phyloP scores from a whole-genome alignment of 176 grass and related monocot genomes.

The Avena sativa region DNA sequence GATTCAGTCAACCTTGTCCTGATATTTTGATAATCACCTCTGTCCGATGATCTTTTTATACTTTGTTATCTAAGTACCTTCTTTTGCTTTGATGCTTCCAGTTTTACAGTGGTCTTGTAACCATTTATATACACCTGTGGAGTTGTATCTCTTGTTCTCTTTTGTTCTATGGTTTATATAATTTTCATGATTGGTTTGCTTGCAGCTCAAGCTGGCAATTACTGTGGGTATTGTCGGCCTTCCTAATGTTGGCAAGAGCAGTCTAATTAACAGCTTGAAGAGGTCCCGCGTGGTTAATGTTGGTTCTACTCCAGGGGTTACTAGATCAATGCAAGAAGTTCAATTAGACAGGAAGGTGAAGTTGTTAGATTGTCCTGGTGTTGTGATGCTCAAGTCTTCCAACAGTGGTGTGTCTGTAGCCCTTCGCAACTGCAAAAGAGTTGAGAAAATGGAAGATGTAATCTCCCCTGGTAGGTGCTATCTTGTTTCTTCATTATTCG shows the following conservation, averaged over 20 bases:
- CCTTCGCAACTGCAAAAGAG: slow-evolving; percentile 89
- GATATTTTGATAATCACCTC: not conserved
- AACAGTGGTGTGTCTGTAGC: slow-evolving; percentile 68
- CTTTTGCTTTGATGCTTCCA: not conserved
- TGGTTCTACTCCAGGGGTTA: slow-evolving; percentile 88
- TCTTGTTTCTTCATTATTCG: not conserved
- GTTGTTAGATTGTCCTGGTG: slow-evolving; percentile 92
- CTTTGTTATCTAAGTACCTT: not conserved
- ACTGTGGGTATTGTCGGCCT: slow-evolving; percentile 96
- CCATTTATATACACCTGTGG: not conserved
- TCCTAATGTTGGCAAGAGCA: slow-evolving; percentile 99
- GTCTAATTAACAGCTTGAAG: slow-evolving; percentile 97
- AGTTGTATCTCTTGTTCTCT: not conserved
- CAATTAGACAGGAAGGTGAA: slow-evolving; percentile 98
- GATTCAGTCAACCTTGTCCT: not conserved
- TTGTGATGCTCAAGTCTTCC: slow-evolving; percentile 93
- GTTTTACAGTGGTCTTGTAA: not conserved
- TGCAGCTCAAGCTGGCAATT: slow-evolving; percentile 91
- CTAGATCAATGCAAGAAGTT: slow-evolving; percentile 94
- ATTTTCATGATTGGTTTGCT: slow-evolving; percentile 29
- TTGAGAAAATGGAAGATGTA: slow-evolving; percentile 98
- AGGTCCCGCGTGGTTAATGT: slow-evolving; percentile 93
- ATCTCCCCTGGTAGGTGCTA: slow-evolving; percentile 67
- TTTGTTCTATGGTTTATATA: slow-evolving; percentile 4
- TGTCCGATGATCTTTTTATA: not conserved